These are phyloP conservation scores for Penicillium goetzii DNA, from an alignment of 495 filamentous ascomycete species.

Conservation along the genomic window DNA sequence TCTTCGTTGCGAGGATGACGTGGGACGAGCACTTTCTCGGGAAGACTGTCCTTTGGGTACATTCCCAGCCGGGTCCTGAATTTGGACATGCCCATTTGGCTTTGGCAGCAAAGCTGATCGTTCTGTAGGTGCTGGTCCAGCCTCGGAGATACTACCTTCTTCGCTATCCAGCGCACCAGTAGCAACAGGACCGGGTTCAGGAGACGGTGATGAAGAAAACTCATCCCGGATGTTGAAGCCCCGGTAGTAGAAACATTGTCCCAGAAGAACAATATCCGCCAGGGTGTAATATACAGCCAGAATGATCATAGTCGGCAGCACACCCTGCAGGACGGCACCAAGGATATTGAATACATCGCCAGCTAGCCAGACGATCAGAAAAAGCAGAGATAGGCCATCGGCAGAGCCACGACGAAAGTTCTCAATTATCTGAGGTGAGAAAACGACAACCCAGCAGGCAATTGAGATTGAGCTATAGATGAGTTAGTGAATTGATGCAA, in stretches of 20 bases:
- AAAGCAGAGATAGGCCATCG: conserved; percentile 86
- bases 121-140: conserved; percentile 34
- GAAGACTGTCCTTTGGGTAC: conserved; percentile 14
- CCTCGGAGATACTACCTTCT: conserved; percentile 21
- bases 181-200: conserved; percentile 13
- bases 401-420: conserved; percentile 88
- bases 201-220: conserved; percentile 29
- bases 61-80: conserved; percentile 14
- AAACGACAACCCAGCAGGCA: conserved; percentile 97
- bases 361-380: conserved; percentile 86
- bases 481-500: conserved; percentile 8
- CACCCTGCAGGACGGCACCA: conserved; percentile 88
- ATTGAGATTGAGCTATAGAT: conserved; percentile 83
- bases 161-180: conserved; percentile 20
- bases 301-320: conserved; percentile 95
- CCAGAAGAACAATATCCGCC: conserved; percentile 84
- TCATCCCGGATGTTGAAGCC: conserved; percentile 74
- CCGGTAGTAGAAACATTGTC: conserved; percentile 92
- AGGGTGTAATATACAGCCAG: conserved; percentile 94
- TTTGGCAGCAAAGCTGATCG: conserved; percentile 37
- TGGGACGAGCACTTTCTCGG: conserved; percentile 12
- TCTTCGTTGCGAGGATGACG: conserved; percentile 19
- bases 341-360: conserved; percentile 98
- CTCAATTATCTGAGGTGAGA: conserved; percentile 94
- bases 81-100: conserved; percentile 26